phyloP scores from a whole-genome alignment of 139 green algal genomes.

The Diplosphaera chodatii region DNA sequence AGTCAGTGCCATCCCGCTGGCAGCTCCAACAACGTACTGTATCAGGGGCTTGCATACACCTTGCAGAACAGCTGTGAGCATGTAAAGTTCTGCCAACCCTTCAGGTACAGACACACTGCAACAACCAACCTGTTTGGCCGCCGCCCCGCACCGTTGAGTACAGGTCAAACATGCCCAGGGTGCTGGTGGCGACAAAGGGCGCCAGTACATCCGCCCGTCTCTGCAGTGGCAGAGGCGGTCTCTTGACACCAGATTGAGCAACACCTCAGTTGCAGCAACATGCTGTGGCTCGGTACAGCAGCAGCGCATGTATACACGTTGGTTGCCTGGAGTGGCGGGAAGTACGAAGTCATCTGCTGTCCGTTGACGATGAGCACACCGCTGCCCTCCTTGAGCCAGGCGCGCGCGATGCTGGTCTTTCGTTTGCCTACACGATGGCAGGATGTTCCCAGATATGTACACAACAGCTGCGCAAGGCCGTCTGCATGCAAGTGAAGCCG shows the following conservation, averaged over 20 bases:
- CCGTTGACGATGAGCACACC: slow-evolving; percentile 70
- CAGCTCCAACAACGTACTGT: too few relatives aligned
- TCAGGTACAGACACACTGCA: not conserved
- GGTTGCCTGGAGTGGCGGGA: slow-evolving; percentile 47
- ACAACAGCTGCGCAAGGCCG: too few relatives aligned
- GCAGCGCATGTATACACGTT: too few relatives aligned
- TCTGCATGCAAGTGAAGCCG: too few relatives aligned
- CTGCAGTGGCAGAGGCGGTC: slow-evolving; percentile 35
- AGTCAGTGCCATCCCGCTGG: too few relatives aligned
- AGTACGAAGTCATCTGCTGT: slow-evolving; percentile 60
- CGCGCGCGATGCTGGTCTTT: slow-evolving; percentile 54
- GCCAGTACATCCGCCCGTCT: slow-evolving; percentile 56
- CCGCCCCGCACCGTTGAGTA: slow-evolving; percentile 46
- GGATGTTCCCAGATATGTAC: slow-evolving; percentile 2
- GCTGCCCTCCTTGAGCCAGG: slow-evolving; percentile 28
- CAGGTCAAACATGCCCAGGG: slow-evolving; percentile 62
- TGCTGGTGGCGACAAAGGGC: slow-evolving; percentile 68
- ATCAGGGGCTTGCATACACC: too few relatives aligned
- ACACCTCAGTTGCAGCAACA: too few relatives aligned
- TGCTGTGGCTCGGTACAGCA: too few relatives aligned
- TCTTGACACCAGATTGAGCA: too few relatives aligned
- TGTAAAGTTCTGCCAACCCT: too few relatives aligned
- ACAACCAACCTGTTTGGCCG: slow-evolving; percentile 39
- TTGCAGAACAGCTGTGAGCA: too few relatives aligned
- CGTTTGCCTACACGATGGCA: slow-evolving; percentile 37